Evolutionary conservation across 2,329 filamentous ascomycete genomes (phyloP).

Genomic region (Didymosphaeria variabile): DNA sequence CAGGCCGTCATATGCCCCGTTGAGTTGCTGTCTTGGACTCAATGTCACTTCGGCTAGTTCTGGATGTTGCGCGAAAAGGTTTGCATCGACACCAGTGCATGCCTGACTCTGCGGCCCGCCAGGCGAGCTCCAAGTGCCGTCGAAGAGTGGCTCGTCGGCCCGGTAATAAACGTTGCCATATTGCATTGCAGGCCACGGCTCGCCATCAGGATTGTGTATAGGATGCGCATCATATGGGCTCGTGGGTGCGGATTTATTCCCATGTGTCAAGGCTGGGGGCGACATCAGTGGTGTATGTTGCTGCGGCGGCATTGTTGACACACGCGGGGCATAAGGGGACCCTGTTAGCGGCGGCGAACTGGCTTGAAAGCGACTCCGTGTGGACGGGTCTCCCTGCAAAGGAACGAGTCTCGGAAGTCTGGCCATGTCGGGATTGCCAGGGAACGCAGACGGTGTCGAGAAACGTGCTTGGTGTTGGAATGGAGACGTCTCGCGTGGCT

Average conservation of each 20-base stretch:
- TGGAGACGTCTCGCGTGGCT: constrained; percentile 17
- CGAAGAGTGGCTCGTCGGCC: background rate
- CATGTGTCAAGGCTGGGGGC: constrained; percentile 10
- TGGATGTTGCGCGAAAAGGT: constrained; percentile 18
- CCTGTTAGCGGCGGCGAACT: constrained; percentile 10
- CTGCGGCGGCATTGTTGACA: constrained; percentile 16
- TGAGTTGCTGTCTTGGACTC: background rate
- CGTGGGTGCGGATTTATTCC: constrained; percentile 6
- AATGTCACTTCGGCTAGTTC: constrained; percentile 8
- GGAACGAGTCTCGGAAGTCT: background rate
- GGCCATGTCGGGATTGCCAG: constrained; percentile 4
- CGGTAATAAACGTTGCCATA: background rate
- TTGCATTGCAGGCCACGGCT: constrained; percentile 16
- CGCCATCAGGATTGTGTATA: background rate
- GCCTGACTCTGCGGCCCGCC: background rate
- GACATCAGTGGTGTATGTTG: constrained; percentile 18
- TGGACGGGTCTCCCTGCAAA: constrained; percentile 6
- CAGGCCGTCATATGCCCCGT: background rate
- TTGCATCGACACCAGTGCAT: constrained; percentile 6
- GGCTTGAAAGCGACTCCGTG: constrained; percentile 6
- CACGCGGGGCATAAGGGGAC: constrained; percentile 14
- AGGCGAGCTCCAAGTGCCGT: background rate
- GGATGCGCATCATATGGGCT: constrained; percentile 9
- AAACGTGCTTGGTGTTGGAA: constrained; percentile 18
- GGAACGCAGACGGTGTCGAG: constrained; percentile 7